phyloP scores from a whole-genome alignment of 169 alveolate species.

The Cryptosporidium bovis region DNA sequence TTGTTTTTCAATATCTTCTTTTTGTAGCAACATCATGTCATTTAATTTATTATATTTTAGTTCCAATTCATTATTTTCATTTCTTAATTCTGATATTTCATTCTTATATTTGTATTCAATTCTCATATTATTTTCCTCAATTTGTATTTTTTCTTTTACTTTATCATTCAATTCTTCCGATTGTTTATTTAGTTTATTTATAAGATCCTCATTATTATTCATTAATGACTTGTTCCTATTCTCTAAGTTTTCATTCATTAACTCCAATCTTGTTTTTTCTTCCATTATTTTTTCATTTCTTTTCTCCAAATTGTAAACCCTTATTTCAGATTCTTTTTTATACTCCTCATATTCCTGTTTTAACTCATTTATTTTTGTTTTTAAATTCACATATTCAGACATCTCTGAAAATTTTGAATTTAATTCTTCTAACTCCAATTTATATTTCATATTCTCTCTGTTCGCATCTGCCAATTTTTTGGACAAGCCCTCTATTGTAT shows the following conservation, averaged over 20 bases:
- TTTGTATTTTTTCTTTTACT: constrained; percentile 4
- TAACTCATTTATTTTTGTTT: constrained; percentile 18
- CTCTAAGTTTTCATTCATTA: constrained; percentile 9
- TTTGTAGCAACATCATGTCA: background rate
- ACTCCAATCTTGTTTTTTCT: constrained; percentile 38
- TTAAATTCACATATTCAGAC: constrained; percentile 33
- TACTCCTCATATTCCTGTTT: constrained; percentile 40
- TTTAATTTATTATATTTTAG: background rate
- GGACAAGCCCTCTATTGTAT: constrained; percentile 55
- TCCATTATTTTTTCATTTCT: constrained; percentile 33
- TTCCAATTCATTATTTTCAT: constrained; percentile 25
- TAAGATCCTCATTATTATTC: constrained; percentile 46
- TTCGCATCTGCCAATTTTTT: constrained; percentile 17
- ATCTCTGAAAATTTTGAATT: constrained; percentile 28
- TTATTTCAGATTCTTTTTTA: constrained; percentile 9
- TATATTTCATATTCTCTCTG: constrained; percentile 19
- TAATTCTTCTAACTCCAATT: constrained; percentile 45
- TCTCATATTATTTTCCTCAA: constrained; percentile 1
- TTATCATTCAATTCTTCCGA: constrained; percentile 25
- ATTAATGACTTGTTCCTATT: constrained; percentile 1
- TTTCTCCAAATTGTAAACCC: constrained; percentile 21
- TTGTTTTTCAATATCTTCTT: constrained; percentile 20
- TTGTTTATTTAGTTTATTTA: background rate
- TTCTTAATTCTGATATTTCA: background rate
- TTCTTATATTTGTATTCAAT: constrained; percentile 2